Evolutionary conservation across 1,139 yeast genomes (phyloP).

Genomic region (Meyerozyma carpophila): DNA sequence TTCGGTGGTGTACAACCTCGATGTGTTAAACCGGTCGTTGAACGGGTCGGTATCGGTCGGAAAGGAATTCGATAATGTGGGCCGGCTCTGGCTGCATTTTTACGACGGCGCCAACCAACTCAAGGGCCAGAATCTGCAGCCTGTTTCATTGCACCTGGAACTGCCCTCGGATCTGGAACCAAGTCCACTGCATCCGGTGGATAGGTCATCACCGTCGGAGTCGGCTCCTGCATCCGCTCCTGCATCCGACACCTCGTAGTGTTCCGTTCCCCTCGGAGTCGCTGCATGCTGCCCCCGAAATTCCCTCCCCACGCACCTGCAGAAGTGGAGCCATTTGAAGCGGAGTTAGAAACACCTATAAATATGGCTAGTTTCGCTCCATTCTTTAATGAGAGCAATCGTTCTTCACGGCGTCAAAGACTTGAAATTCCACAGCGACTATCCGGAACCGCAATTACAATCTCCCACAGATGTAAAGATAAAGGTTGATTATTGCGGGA

Average conservation of each 20-base stretch:
- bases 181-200: too few relatives aligned
- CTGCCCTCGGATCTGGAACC: too few relatives aligned
- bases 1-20: conserved; percentile 42
- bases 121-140: not conserved
- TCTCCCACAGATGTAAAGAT: conserved; percentile 46
- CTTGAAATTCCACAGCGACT: conserved; percentile 35
- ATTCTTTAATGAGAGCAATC: conserved; percentile 43
- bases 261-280: too few relatives aligned
- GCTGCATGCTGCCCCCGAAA: too few relatives aligned
- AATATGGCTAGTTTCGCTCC: not conserved
- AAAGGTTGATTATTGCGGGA: conserved; percentile 50
- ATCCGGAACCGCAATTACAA: conserved; percentile 40
- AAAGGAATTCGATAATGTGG: conserved; percentile 47
- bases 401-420: conserved; percentile 48
- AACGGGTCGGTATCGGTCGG: conserved; percentile 51
- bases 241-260: too few relatives aligned
- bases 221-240: too few relatives aligned
- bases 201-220: too few relatives aligned
- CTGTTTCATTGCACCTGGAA: not conserved
- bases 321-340: not conserved
- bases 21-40: conserved; percentile 44
- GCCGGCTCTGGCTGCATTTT: conserved; percentile 45
- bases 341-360: not conserved
- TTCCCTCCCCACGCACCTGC: too few relatives aligned
- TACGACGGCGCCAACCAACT: conserved; percentile 34